phyloP scores from a whole-genome alignment of 225 moss, liverwort and hornwort genomes.

The Asterella californica region DNA sequence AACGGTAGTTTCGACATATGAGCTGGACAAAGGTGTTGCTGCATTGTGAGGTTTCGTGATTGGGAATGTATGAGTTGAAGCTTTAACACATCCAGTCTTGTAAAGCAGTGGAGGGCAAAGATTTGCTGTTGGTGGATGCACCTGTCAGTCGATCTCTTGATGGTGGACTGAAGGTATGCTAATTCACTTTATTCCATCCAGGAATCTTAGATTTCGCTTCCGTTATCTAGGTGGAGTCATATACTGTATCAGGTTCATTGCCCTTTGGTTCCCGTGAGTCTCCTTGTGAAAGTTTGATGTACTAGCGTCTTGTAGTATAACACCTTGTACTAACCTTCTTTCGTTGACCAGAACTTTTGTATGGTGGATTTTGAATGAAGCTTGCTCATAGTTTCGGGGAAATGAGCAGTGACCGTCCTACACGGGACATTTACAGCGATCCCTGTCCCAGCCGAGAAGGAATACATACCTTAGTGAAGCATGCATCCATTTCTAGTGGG shows the following conservation, averaged over 20 bases:
- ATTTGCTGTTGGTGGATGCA: slow-evolving; percentile 60
- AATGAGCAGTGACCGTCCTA: too few species aligned
- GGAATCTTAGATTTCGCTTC: neutral
- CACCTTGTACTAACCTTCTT: neutral
- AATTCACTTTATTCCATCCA: neutral
- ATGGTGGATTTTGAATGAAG: neutral
- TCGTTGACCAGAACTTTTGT: neutral
- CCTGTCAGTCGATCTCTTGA: slow-evolving; percentile 57
- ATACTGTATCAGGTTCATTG: neutral
- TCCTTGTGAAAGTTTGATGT: neutral
- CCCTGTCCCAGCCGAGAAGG: neutral
- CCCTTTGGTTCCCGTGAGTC: too few species aligned
- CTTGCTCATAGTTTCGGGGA: too few species aligned
- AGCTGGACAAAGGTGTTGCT: neutral
- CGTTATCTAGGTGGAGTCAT: neutral
- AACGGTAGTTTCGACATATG: neutral
- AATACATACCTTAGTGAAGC: neutral
- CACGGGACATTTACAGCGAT: neutral
- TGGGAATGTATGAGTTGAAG: neutral
- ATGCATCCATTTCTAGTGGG: neutral
- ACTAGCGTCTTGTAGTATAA: neutral
- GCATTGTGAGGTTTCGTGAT: neutral
- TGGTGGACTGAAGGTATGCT: slow-evolving; percentile 49
- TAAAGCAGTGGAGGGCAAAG: slow-evolving; percentile 30
- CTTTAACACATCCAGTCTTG: neutral